phyloP scores from a whole-genome alignment of 179 eudicot genomes.

The Actinidia polygama region DNA sequence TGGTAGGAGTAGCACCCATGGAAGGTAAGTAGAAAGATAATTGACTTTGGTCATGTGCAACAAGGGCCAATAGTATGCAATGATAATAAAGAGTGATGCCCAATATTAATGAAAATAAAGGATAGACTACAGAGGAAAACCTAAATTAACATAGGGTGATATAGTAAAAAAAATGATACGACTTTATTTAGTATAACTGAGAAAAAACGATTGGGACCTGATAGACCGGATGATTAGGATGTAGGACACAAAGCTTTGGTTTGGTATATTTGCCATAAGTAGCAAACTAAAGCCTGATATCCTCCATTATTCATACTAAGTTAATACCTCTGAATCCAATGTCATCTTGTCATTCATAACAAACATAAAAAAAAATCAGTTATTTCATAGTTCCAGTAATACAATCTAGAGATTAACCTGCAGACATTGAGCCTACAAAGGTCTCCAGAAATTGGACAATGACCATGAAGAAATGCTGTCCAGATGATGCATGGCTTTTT shows the following conservation, averaged over 20 bases:
- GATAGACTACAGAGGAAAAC: no score
- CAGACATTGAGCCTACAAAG: conserved; percentile 94
- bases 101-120: no score
- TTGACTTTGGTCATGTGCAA: no score
- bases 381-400: conserved; percentile 6
- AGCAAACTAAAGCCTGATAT: conserved; percentile 2
- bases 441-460: conserved; percentile 91
- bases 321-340: neutral
- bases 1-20: no score
- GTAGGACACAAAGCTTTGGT: neutral
- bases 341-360: neutral
- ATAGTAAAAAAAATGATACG: no score
- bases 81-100: no score
- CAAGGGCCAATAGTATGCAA: no score
- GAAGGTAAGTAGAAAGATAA: no score
- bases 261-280: neutral
- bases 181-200: no score
- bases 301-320: neutral
- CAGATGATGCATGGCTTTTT: conserved; percentile 65
- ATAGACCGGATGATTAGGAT: no score
- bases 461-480: conserved; percentile 65
- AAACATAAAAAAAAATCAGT: neutral
- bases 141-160: no score
- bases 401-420: conserved; percentile 65
- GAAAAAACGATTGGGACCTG: no score